These are phyloP conservation scores for Xylaria arbuscula DNA, from an alignment of 2,329 filamentous ascomycete genomes.

Conservation along the genomic window DNA sequence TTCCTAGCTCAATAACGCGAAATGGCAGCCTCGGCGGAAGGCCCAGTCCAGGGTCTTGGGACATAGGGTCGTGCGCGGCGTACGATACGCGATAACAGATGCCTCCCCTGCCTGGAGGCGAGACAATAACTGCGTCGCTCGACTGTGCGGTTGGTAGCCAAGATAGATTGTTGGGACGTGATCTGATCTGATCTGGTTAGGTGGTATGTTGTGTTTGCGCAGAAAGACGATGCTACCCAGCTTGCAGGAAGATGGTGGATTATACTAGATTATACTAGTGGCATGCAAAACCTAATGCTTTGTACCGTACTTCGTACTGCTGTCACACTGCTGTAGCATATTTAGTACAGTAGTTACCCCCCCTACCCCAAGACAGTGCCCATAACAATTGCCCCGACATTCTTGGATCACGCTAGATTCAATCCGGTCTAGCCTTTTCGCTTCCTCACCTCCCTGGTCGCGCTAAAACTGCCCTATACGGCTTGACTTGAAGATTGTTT, in stretches of 20 bases:
- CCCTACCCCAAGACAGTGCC: background rate
- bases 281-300: background rate
- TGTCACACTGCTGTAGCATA: too few relatives aligned
- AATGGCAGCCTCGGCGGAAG: constrained; percentile 21
- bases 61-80: constrained; percentile 13
- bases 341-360: too few relatives aligned
- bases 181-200: background rate
- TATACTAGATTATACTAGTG: too few relatives aligned
- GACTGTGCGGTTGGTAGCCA: background rate
- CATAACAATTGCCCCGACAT: background rate
- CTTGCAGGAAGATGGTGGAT: constrained; percentile 9
- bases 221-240: constrained; percentile 15
- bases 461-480: background rate
- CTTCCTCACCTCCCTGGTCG: background rate
- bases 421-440: background rate
- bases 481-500: constrained; percentile 17
- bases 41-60: constrained; percentile 20
- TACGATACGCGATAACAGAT: constrained; percentile 8
- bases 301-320: background rate
- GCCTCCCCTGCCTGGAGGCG: constrained; percentile 12
- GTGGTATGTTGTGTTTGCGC: background rate
- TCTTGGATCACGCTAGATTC: constrained; percentile 8
- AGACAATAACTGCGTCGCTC: constrained; percentile 1
- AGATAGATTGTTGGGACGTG: background rate
- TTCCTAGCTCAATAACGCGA: constrained; percentile 43